These are phyloP conservation scores for Aspergillus sp. DNA, from an alignment of 2,329 filamentous ascomycete genomes.

Conservation along the genomic window DNA sequence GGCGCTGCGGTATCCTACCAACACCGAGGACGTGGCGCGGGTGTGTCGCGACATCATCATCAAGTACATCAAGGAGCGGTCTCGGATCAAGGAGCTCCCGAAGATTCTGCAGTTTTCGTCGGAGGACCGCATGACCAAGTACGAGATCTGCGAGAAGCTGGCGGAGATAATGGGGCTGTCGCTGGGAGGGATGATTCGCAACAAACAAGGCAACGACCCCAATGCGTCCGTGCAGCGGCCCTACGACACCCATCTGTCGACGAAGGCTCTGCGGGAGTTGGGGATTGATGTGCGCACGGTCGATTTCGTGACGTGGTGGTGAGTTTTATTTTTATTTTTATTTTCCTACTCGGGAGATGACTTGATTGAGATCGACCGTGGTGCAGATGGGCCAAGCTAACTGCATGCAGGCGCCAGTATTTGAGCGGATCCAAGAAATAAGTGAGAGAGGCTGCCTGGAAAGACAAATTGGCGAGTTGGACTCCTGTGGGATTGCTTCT, in stretches of 20 bases:
- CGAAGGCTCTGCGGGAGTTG: conserved; percentile 66
- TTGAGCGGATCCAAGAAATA: conserved; percentile 28
- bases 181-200: conserved; percentile 61
- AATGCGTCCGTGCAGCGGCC: conserved; percentile 72
- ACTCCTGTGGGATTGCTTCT: too few species aligned
- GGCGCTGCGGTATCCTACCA: conserved; percentile 80
- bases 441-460: background rate
- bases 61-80: conserved; percentile 59
- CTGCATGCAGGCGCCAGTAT: conserved; percentile 27
- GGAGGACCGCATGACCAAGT: conserved; percentile 84
- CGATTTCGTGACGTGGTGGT: conserved; percentile 81
- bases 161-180: conserved; percentile 76
- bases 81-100: conserved; percentile 58
- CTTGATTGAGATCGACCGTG: conserved; percentile 8
- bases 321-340: conserved; percentile 18
- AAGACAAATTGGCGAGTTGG: too few species aligned
- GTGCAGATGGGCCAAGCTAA: conserved; percentile 9
- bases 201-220: conserved; percentile 69
- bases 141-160: conserved; percentile 77
- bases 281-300: conserved; percentile 72
- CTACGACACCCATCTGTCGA: conserved; percentile 86
- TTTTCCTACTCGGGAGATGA: background rate
- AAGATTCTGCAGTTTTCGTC: conserved; percentile 78
- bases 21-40: conserved; percentile 80
- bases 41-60: conserved; percentile 72